Evolutionary conservation across 1,284 basidiomycete species (phyloP), one percentile per base, ranked within the genome.

Genomic region (Ganoderma leucocontextum): DNA sequence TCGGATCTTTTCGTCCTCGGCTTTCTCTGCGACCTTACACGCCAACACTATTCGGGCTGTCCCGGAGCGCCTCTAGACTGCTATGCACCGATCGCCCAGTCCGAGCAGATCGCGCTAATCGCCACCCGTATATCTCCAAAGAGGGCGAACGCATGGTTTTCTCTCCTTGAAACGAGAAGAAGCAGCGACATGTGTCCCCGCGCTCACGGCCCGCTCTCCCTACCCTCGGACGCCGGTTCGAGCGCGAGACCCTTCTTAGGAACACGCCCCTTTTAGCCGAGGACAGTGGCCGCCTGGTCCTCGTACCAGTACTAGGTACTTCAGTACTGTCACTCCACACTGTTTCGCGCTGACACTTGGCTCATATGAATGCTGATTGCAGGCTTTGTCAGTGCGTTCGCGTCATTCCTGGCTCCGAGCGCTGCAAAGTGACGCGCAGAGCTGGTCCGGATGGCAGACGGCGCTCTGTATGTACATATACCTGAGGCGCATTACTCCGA

Each of bases 61-160:
- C 52, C 67, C 67, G 63, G 67, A 35, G 42, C n/a, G 41, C 52
- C 38, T 60, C 60, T 35, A 53, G 15, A 17, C 44, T 36, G 25
- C 5, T 41, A 62, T 60, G 64, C 61, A 69, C 67, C 64, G 67
- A 69, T 69, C 64, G 61, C 39, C 39, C 19, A 25, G 47, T 47
- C 62, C 67, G 61, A 63, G 55, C 65, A 69, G 64, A 69, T 69
- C 39, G 38, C 62, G 62, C 64, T 68, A 64, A 49, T 33, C 66
- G 66, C 66, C 55, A 33, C 35, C 19, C 33, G 35, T 33, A 38
- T 12, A 58, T 35, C 53, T 55, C 35, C 52, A 33, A 29, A 13
- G 13, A 35, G 52, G 6, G 29, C 15, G 33, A 58, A 19, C 55
- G 35, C 55, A 58, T 58, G 55, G 55, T 58, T 49, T 49, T 49